These are phyloP conservation scores for Aureobasidium sp. DNA, from an alignment of 2,329 filamentous ascomycete species.

Conservation along the genomic window DNA sequence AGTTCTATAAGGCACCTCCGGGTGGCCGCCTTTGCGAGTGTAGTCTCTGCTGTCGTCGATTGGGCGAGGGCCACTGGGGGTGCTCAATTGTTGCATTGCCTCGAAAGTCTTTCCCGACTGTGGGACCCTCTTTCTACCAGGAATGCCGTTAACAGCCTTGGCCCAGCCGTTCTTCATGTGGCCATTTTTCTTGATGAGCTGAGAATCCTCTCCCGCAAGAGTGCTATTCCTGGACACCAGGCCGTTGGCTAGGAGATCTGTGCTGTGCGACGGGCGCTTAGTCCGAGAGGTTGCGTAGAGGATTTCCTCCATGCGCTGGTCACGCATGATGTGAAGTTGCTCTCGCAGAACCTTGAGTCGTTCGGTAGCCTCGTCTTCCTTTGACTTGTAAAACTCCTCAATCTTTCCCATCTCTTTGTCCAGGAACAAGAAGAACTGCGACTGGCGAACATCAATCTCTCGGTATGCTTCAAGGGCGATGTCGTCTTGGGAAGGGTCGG, in stretches of 20 bases:
- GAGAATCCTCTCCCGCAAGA: not conserved
- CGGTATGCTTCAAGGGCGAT: slow-evolving; percentile 48
- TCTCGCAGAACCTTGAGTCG: slow-evolving; percentile 63
- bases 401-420: slow-evolving; percentile 84
- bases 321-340: slow-evolving; percentile 88
- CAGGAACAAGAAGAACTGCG: slow-evolving; percentile 81
- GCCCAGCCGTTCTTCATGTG: slow-evolving; percentile 29
- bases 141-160: slow-evolving; percentile 1
- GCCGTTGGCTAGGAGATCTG: not conserved
- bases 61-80: slow-evolving; percentile 30
- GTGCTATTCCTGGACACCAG: not conserved
- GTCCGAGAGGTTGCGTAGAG: slow-evolving; percentile 32
- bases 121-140: not conserved
- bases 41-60: slow-evolving; percentile 35
- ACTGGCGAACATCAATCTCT: slow-evolving; percentile 62
- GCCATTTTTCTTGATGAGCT: not conserved
- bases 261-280: not conserved
- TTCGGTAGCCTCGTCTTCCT: slow-evolving; percentile 74
- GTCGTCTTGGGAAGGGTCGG: slow-evolving; percentile 35
- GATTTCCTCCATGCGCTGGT: slow-evolving; percentile 65
- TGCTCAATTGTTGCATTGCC: slow-evolving; percentile 31
- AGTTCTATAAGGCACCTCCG: slow-evolving; percentile 68
- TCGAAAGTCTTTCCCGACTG: slow-evolving; percentile 45
- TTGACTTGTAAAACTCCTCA: slow-evolving; percentile 76
- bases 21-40: slow-evolving; percentile 27